Evolutionary conservation across 305 asterid species (phyloP).

Genomic region (Solanum aculeatissimum): DNA sequence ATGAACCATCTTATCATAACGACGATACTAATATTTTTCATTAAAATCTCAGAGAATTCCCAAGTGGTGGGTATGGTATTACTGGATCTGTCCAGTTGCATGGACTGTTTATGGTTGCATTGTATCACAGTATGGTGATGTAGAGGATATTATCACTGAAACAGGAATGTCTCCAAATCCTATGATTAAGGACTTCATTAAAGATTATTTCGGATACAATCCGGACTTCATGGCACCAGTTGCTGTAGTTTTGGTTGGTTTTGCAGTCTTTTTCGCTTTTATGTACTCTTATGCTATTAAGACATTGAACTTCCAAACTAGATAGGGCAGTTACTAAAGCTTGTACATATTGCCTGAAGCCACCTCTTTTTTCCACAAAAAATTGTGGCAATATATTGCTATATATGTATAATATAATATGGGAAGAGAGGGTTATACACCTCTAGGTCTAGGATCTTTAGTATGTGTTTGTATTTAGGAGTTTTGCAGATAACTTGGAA

Average conservation of each 20-base stretch:
- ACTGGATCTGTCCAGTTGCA: constrained; percentile 87
- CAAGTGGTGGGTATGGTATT: constrained; percentile 79
- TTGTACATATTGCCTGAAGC: constrained; percentile 9
- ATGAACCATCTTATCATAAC: not conserved
- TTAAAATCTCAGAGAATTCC: constrained; percentile 44
- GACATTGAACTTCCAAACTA: constrained; percentile 66
- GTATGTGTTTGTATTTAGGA: not conserved
- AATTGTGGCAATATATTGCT: not conserved
- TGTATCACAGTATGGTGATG: constrained; percentile 74
- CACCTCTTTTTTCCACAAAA: not conserved
- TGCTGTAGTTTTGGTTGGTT: constrained; percentile 63
- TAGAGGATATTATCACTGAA: constrained; percentile 22
- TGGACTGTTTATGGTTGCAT: constrained; percentile 91
- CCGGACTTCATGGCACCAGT: constrained; percentile 65
- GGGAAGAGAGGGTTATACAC: not conserved
- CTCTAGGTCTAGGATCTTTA: not conserved
- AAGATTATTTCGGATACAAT: constrained; percentile 56
- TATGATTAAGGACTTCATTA: constrained; percentile 38
- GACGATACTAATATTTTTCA: not conserved
- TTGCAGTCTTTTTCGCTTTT: constrained; percentile 63
- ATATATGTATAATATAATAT: not conserved
- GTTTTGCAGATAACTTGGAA: not conserved
- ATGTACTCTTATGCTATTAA: constrained; percentile 74
- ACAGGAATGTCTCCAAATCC: constrained; percentile 36
- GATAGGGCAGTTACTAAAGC: constrained; percentile 16